Evolutionary conservation across 345 rosid species (phyloP), one percentile per base, ranked within the genome.

Genomic region (Moricandia moricandioides): DNA sequence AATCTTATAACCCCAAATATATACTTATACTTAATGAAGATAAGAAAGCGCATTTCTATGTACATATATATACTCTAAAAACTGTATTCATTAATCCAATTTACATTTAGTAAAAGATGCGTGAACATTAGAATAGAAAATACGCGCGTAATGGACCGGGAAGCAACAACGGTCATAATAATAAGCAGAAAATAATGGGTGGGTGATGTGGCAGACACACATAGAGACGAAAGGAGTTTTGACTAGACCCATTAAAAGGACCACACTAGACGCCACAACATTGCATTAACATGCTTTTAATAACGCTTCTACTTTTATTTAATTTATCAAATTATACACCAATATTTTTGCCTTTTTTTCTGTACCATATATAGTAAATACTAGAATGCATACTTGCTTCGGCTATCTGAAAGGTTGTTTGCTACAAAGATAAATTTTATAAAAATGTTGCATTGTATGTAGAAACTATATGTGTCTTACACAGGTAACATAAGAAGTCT

Each of bases 91-190:
- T 35, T 61, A 14, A 62, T 39, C 17, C 30, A 1, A 58, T 40
- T 29, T 14, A 56, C n/a, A 35, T 40, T 7, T 1, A 37, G 0
- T 6, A 33, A 6, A 6, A 37, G 12, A 31, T 31, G 43, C 3
- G 21, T 5, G 67, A 37, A 3, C 2, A 58, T 12, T 57, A 57
- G 12, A 12, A 13, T 31, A 37, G 5, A 29, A 61, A 49, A 31
- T 5, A 31, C 74, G 71, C 59, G 71, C 77, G 77, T 31, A 72
- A 1, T 39, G 49, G 55, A 26, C 29, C 65, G 70, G 10, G 65
- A 70, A 69, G 52, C 30, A 76, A 76, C 30, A 76, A 76, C 80
- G 75, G 80, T 40, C 70, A 69, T 11, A n/a, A 33, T 52, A 69
- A 70, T n/a, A n/a, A n/a, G n/a, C n/a, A n/a, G n/a, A n/a, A 9